Evolutionary conservation across 345 rosid genomes (phyloP).

Genomic region (Eucalyptus guilfoylei): DNA sequence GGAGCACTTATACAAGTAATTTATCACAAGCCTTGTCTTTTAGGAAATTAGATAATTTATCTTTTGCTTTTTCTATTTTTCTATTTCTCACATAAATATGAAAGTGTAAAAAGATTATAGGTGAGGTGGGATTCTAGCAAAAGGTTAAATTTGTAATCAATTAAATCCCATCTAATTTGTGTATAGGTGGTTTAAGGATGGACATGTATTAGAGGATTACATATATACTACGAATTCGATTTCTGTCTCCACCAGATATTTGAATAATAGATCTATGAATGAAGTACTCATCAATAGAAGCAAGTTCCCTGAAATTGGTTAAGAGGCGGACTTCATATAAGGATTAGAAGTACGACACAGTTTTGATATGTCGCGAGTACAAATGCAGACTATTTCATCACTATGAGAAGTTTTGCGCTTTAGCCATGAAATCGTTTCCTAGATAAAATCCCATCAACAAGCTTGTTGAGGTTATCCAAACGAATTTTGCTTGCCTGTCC

Average conservation of each 20-base stretch:
- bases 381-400: not conserved
- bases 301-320: not conserved
- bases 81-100: not conserved
- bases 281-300: not conserved
- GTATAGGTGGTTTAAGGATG: not conserved
- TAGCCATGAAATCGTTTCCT: not conserved
- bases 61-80: not conserved
- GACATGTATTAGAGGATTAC: not conserved
- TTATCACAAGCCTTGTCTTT: not conserved
- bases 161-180: not conserved
- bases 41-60: not conserved
- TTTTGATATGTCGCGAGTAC: not conserved
- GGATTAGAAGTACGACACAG: not conserved
- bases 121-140: not conserved
- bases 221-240: not conserved
- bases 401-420: not conserved
- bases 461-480: not conserved
- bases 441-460: not conserved
- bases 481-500: not conserved
- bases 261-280: not conserved
- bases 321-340: not conserved
- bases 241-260: not conserved
- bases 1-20: not conserved
- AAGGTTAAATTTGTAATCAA: not conserved
- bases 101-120: not conserved